Percentiles rank a stretch among this genome's conserved stretches.
These are phyloP conservation scores for Neonectria magnoliae DNA, from an alignment of 2,329 filamentous ascomycete species.

Conservation along the genomic window DNA sequence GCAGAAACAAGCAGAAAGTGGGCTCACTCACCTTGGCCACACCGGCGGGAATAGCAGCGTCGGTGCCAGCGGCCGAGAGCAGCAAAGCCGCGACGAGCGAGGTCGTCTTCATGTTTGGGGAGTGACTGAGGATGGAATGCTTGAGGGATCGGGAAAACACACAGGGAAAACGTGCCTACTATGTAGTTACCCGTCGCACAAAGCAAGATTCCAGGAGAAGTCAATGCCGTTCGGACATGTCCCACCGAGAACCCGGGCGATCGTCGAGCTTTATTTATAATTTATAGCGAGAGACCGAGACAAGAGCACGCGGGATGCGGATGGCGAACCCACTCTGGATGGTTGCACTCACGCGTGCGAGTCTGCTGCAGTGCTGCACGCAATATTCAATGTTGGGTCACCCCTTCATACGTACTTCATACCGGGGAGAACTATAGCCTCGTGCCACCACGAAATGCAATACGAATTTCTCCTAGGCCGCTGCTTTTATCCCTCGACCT, in stretches of 20 bases:
- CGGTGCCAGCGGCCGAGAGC: slow-evolving; percentile 43
- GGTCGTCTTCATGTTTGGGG: slow-evolving; percentile 49
- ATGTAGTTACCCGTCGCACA: slow-evolving; percentile 1
- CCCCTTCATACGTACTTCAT: background rate
- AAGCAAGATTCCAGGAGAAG: background rate
- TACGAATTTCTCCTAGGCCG: background rate
- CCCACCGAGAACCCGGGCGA: slow-evolving; percentile 4
- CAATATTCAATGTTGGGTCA: background rate
- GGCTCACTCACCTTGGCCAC: slow-evolving; percentile 33
- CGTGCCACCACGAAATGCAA: background rate
- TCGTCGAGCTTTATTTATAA: slow-evolving; percentile 18
- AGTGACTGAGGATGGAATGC: background rate
- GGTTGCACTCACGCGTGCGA: slow-evolving; percentile 6
- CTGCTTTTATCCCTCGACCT: background rate
- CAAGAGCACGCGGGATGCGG: background rate
- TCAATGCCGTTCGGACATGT: slow-evolving; percentile 2
- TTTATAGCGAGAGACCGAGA: background rate
- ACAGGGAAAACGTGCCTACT: background rate
- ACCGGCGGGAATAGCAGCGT: slow-evolving; percentile 33
- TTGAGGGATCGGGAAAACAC: background rate
- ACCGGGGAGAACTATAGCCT: background rate
- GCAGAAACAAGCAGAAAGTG: slow-evolving; percentile 5
- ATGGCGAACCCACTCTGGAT: background rate
- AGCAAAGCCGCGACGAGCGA: slow-evolving; percentile 45
- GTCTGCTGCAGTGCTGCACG: background rate